phyloP scores from a whole-genome alignment of 2,329 filamentous ascomycete species.

The Purpureocillium takamizusanense region DNA sequence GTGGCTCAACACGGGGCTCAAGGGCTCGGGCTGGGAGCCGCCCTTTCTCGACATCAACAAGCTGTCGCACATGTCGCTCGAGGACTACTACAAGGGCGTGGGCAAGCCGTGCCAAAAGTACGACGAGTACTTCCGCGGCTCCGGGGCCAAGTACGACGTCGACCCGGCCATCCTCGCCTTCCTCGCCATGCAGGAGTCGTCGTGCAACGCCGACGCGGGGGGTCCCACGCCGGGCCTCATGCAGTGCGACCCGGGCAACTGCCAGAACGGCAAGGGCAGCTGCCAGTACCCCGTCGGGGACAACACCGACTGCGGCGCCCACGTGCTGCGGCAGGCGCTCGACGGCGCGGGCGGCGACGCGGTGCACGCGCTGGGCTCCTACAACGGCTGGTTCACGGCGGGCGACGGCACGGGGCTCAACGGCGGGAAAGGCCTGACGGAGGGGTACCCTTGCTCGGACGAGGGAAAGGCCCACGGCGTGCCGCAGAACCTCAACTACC shows the following conservation, averaged over 20 bases:
- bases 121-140: slow-evolving; percentile 21
- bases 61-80: slow-evolving; percentile 13
- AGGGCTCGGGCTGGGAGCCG: slow-evolving; percentile 20
- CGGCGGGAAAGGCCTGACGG: slow-evolving; percentile 18
- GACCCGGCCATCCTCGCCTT: slow-evolving; percentile 24
- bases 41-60: slow-evolving; percentile 21
- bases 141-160: slow-evolving; percentile 19
- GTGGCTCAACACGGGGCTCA: slow-evolving; percentile 20
- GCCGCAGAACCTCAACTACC: slow-evolving; percentile 25
- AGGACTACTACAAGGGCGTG: slow-evolving; percentile 16
- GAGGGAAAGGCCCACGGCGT: slow-evolving; percentile 16
- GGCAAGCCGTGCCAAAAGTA: slow-evolving; percentile 19
- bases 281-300: slow-evolving; percentile 23
- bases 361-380: slow-evolving; percentile 21
- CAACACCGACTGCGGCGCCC: slow-evolving; percentile 23
- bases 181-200: slow-evolving; percentile 26
- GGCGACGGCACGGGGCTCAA: slow-evolving; percentile 15
- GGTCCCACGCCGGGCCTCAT: slow-evolving; percentile 24
- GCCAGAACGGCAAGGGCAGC: slow-evolving; percentile 16
- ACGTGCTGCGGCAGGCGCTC: slow-evolving; percentile 16
- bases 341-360: slow-evolving; percentile 17
- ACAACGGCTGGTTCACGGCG: slow-evolving; percentile 26
- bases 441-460: slow-evolving; percentile 8
- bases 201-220: slow-evolving; percentile 23
- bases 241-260: slow-evolving; percentile 25